Base-by-base conservation (phyloP, 2,329 filamentous ascomycete genomes). In the Microcyclosporella mali region DNA sequence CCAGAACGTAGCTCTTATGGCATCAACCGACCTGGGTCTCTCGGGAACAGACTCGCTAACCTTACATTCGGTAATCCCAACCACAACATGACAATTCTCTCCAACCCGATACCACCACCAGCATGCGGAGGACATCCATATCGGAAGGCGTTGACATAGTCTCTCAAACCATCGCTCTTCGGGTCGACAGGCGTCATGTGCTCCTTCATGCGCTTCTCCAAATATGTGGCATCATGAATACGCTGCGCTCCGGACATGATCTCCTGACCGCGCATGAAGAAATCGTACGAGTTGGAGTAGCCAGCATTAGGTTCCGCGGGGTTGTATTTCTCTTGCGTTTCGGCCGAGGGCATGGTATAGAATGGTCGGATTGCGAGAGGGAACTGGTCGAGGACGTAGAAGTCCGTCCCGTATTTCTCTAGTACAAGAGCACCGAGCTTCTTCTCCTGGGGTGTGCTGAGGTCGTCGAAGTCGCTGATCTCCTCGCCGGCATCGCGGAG, bases 381-480 rank as follows among this genome's bases (percentile, higher is more conserved):
- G 75, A 95, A 98, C 69, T 97, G 92, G 73, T 97, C 90, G 50
- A 98, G 78, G 16, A 94, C 83, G 71, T 95, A 97, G 71, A 97
- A 97, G 70, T 98, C 92, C 47, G 88, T 92, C 63, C 84, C 79
- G 75, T 84, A 95, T 70, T 95, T 95, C 57, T 86, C 77, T 44
- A 86, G 83, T 53, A 97, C 80, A 36, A 97, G 75, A 18, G 81
- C 82, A 45, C 92, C 92, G 7, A 97, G 81, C n/a, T 84, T 85
- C 69, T 89, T 89, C 66, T 92, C 86, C 61, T 90, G 83, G 0
- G 85, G 81, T 0, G 85, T 92, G 60, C 69, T 72, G 72, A 90
- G 81, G 59, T 92, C 86, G 61, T 90, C 85, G 49, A 84, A 80
- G 61, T 90, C 85, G 28, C 70, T 70, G 27, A 89, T 81, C 56